phyloP scores from a whole-genome alignment of 2,329 filamentous ascomycete genomes.

The Onygenales sp. region DNA sequence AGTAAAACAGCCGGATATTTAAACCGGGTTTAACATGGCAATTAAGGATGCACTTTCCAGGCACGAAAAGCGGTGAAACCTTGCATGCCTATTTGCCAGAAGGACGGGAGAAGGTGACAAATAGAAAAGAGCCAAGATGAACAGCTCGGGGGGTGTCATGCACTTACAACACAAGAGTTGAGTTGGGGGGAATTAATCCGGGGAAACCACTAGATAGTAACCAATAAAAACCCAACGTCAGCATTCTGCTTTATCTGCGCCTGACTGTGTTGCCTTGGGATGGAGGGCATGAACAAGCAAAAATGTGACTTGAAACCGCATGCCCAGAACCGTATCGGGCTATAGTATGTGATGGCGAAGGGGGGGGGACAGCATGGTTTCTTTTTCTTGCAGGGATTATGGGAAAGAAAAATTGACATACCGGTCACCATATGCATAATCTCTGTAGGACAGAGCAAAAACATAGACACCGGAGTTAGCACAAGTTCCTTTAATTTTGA shows the following conservation, averaged over 20 bases:
- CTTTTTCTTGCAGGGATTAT: neutral
- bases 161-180: conserved; percentile 77
- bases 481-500: neutral
- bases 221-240: neutral
- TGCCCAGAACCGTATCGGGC: too few relatives aligned
- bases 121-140: neutral
- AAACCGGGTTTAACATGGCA: neutral
- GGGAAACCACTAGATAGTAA: conserved; percentile 58
- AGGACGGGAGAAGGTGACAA: neutral
- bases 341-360: neutral
- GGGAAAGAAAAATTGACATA: conserved; percentile 18
- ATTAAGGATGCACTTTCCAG: neutral
- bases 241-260: too few relatives aligned
- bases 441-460: conserved; percentile 14
- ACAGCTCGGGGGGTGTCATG: neutral
- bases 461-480: neutral
- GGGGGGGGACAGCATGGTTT: neutral
- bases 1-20: neutral
- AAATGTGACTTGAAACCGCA: too few relatives aligned
- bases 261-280: too few relatives aligned
- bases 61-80: conserved; percentile 2
- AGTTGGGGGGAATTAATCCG: conserved; percentile 62
- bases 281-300: too few relatives aligned
- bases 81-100: neutral
- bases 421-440: conserved; percentile 32